Evolutionary conservation across 108 stramenopile genomes (phyloP), one percentile per base, ranked within the genome.

Genomic region (Seminavis robusta): DNA sequence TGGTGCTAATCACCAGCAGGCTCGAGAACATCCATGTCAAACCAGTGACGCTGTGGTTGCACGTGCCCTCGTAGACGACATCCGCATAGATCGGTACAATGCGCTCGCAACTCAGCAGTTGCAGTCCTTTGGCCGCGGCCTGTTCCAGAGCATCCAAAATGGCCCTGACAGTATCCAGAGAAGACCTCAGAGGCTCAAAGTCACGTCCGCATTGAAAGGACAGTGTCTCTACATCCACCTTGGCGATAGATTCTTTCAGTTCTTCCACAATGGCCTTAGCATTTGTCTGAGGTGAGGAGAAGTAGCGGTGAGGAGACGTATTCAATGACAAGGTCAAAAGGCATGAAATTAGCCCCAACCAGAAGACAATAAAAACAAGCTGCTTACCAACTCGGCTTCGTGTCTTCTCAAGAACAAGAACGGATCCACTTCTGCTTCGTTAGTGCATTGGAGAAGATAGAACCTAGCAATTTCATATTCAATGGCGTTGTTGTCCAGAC

Each of bases 11-110:
- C 17, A 43, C 24, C 1, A 73, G 20, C 1, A 44, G 17, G 27
- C 56, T 45, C 4, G 49, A 8, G 34, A 73, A 73, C 5, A 61
- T 26, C 65, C 59, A 67, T 16, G 44, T 56, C 0, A 38, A 30
- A 16, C 44, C 59, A 4, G 28, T 28, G 0, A 61, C 33, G 33
- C 32, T 26, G 6, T 23, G 6, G 0, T 51, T 47, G 16, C 75
- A 76, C 0, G 47, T 61, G 9, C 44, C 62, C 4, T 59, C 63
- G 57, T 75, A 65, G 10, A 64, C 46, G 3, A 46, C 25, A 6
- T 36, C 27, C 11, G 62, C 64, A 36, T 75, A 75, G 25, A 75
- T 27, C 0, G 74, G 74, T 36, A 64, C 62, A 23, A 75, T 48
- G 28, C 33, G 47, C 1, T 52, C 40, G 49, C 74, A 75, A n/a